These are phyloP conservation scores for Cadophora luteo-olivacea DNA, from an alignment of 2,329 filamentous ascomycete species.

Conservation along the genomic window DNA sequence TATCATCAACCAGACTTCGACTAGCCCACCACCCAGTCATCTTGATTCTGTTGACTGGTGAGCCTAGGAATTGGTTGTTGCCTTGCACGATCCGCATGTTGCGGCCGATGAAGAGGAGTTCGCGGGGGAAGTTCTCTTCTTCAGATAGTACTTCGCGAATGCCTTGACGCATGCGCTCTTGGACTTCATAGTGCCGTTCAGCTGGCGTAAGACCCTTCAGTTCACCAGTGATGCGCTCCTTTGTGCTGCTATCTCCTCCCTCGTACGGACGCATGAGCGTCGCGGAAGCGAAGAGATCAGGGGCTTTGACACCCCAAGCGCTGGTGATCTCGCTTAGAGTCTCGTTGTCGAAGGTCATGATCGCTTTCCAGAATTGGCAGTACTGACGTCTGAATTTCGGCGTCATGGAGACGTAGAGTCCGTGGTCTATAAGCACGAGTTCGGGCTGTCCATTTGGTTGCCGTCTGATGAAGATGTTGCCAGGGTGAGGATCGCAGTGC, in stretches of 20 bases:
- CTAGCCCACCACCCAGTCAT: conserved; percentile 93
- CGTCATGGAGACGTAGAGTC: conserved; percentile 91
- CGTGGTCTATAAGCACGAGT: conserved; percentile 95
- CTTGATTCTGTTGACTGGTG: conserved; percentile 84
- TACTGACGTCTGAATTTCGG: conserved; percentile 87
- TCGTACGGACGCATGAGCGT: conserved; percentile 91
- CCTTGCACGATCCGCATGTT: conserved; percentile 77
- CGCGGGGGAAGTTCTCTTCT: conserved; percentile 72
- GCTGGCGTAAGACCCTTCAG: conserved; percentile 60
- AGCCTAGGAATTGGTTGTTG: conserved; percentile 77
- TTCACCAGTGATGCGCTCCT: conserved; percentile 63
- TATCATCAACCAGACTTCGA: conserved; percentile 78
- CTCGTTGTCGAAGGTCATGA: conserved; percentile 91
- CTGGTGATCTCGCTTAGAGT: conserved; percentile 75
- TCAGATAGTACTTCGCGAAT: conserved; percentile 71
- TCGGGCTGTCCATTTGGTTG: conserved; percentile 83
- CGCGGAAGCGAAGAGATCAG: conserved; percentile 89
- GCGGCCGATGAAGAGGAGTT: conserved; percentile 75
- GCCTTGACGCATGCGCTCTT: conserved; percentile 68
- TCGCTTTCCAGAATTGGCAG: conserved; percentile 87
- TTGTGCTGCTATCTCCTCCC: conserved; percentile 76
- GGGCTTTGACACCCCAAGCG: conserved; percentile 86
- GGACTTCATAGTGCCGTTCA: conserved; percentile 76
- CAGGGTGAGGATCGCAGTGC: conserved; percentile 96
- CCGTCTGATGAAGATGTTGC: conserved; percentile 94